A percentile compares a stretch with the other conserved stretches of the same genome.
phyloP scores from a whole-genome alignment of 1,139 yeast genomes.

The Kodamaea anthophila region DNA sequence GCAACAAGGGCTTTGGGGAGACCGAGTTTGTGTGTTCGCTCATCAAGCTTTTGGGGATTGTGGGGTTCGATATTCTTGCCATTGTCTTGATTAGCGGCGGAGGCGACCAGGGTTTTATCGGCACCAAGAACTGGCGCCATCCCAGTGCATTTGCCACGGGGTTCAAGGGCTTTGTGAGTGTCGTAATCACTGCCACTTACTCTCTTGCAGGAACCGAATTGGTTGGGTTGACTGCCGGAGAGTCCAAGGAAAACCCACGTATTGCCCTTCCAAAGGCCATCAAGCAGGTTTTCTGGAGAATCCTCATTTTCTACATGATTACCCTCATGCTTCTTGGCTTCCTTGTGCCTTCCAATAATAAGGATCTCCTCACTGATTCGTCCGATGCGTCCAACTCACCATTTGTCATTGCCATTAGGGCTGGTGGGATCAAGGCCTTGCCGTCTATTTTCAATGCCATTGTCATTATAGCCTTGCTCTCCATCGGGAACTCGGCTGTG shows the following conservation, averaged over 20 bases:
- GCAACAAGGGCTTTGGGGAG: conserved; percentile 63
- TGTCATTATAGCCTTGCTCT: conserved; percentile 34
- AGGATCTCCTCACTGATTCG: conserved; percentile 11
- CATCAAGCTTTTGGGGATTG: conserved; percentile 55
- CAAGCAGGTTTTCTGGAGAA: conserved; percentile 40
- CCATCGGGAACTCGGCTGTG: conserved; percentile 42
- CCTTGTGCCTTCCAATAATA: conserved; percentile 27
- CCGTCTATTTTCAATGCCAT: conserved; percentile 42
- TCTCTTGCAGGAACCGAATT: conserved; percentile 43
- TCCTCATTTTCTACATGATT: conserved; percentile 34
- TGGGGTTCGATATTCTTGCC: conserved; percentile 67
- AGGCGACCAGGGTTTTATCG: conserved; percentile 49
- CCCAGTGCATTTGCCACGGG: conserved; percentile 66
- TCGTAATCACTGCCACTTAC: conserved; percentile 38
- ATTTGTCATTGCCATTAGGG: conserved; percentile 51
- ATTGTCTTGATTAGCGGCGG: conserved; percentile 66
- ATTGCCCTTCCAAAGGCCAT: conserved; percentile 36
- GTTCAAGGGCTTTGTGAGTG: conserved; percentile 46
- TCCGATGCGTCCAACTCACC: conserved; percentile 41
- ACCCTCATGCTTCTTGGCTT: conserved; percentile 38
- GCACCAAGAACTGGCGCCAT: conserved; percentile 49
- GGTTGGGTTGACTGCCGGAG: conserved; percentile 35
- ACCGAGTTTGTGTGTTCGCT: conserved; percentile 58
- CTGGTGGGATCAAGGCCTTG: conserved; percentile 43
- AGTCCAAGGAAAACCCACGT: conserved; percentile 34